These are phyloP conservation scores for Penicillium sp. DNA, from an alignment of 2,329 filamentous ascomycete genomes.

Conservation along the genomic window DNA sequence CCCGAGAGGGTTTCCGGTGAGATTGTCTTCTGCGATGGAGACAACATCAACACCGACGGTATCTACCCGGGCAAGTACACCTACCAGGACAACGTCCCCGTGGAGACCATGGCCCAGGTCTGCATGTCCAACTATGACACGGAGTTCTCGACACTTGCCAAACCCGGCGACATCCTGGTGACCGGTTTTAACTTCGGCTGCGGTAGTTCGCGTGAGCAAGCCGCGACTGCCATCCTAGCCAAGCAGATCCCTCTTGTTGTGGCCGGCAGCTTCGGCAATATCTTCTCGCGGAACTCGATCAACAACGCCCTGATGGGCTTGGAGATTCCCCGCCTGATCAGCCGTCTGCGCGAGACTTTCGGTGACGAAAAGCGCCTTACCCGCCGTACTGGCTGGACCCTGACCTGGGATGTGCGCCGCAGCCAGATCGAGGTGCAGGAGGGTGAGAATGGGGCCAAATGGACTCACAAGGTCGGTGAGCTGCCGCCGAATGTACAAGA, in stretches of 20 bases:
- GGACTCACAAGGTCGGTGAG: constrained; percentile 78
- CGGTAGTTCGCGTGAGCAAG: constrained; percentile 75
- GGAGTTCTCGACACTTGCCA: constrained; percentile 59
- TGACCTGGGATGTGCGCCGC: constrained; percentile 72
- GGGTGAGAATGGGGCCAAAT: constrained; percentile 59
- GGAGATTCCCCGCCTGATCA: constrained; percentile 36
- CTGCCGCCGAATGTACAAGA: constrained; percentile 80
- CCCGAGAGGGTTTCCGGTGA: constrained; percentile 77
- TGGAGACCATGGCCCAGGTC: constrained; percentile 76
- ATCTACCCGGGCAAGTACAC: constrained; percentile 93
- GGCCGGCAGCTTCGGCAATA: constrained; percentile 38
- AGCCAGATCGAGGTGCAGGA: constrained; percentile 68
- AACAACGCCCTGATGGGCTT: constrained; percentile 42
- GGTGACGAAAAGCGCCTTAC: constrained; percentile 22
- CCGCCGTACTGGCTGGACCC: constrained; percentile 55
- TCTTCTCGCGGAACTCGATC: constrained; percentile 39
- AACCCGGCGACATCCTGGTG: constrained; percentile 73
- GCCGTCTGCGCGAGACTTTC: constrained; percentile 34
- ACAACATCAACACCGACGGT: constrained; percentile 85
- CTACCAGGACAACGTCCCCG: constrained; percentile 77
- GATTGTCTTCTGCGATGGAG: constrained; percentile 79
- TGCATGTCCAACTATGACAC: constrained; percentile 94
- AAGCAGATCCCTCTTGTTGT: constrained; percentile 37
- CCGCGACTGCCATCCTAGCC: constrained; percentile 65
- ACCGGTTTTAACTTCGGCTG: constrained; percentile 85